phyloP scores from a whole-genome alignment of 805 yeast species.

The Candida wancherniae region DNA sequence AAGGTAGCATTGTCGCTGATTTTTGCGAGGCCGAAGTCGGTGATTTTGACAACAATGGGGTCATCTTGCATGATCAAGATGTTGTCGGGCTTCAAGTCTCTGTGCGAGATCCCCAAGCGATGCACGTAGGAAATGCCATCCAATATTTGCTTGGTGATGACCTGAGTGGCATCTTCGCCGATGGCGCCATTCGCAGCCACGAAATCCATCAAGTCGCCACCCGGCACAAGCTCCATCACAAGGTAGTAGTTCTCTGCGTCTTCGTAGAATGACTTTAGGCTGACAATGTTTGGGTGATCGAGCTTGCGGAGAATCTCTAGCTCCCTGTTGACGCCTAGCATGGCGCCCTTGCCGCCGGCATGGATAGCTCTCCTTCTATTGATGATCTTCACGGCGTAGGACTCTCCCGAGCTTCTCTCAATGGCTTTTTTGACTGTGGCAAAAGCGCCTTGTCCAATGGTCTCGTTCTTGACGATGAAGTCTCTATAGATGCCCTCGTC shows the following conservation, averaged over 20 bases:
- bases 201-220: conserved; percentile 97
- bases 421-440: conserved; percentile 92
- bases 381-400: conserved; percentile 88
- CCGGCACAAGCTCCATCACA: conserved; percentile 93
- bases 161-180: conserved; percentile 86
- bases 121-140: conserved; percentile 87
- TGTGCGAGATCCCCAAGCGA: conserved; percentile 84
- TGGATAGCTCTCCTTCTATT: conserved; percentile 69
- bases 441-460: conserved; percentile 97
- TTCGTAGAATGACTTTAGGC: conserved; percentile 78
- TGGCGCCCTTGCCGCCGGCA: conserved; percentile 52
- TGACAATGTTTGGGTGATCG: conserved; percentile 81
- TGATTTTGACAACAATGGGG: conserved; percentile 86
- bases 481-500: conserved; percentile 60
- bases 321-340: conserved; percentile 82
- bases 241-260: conserved; percentile 76
- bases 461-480: conserved; percentile 75
- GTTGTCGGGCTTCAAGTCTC: conserved; percentile 96
- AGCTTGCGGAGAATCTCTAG: conserved; percentile 71
- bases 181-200: conserved; percentile 89
- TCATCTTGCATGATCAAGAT: conserved; percentile 85
- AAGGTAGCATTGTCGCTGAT: conserved; percentile 77
- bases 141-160: conserved; percentile 77
- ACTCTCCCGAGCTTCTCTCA: conserved; percentile 76
- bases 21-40: conserved; percentile 96